Evolutionary conservation across 129 eudicot genomes (phyloP), one percentile per base, ranked within the genome.

Genomic region (Centaurea solstitialis): DNA sequence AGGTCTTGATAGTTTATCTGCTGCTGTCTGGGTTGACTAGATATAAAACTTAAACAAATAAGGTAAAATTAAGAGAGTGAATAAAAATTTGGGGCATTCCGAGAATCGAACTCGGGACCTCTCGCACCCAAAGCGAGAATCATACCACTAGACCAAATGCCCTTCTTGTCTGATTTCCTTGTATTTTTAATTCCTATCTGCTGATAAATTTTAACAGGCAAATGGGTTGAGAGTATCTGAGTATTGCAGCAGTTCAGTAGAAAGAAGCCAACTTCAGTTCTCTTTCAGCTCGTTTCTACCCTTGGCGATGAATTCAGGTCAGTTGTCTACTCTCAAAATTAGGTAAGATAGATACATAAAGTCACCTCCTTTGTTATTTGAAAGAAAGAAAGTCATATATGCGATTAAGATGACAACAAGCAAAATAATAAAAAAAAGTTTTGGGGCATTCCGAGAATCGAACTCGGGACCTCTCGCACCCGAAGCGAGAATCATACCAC

Each of bases 381-480:
- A 41, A 41, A 41, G 47, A 8, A 41, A 1, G 2, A 41, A 12
- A 11, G 17, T 47, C 21, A 0, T 7, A 15, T 5, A 13, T 12
- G 20, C 17, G 5, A 50, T 50, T 50, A 12, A 17, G n/a, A 45
- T 45, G 13, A 47, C 59, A 50, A 15, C 6, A 1, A 53, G 65
- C 65, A 57, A 57, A 17, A 41, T 17, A 17, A 57, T 69, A 35
- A 39, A 4, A 39, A 33, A 33, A 4, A n/a, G n/a, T n/a, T 2
- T 33, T 0, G 98, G 97, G 97, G 98, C 97, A 87, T 91, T 91
- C 97, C 93, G 97, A 90, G 97, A 94, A 94, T 92, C 88, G 91
- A 92, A 92, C 97, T 94, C 92, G 88, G 98, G 97, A 92, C 98
- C 98, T 94, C 98, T 90, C 93, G 94, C 97, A 94, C 94, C 97